These are phyloP conservation scores for Phytophthora ohioensis DNA, from an alignment of 352 stramenopile genomes.

Conservation along the genomic window DNA sequence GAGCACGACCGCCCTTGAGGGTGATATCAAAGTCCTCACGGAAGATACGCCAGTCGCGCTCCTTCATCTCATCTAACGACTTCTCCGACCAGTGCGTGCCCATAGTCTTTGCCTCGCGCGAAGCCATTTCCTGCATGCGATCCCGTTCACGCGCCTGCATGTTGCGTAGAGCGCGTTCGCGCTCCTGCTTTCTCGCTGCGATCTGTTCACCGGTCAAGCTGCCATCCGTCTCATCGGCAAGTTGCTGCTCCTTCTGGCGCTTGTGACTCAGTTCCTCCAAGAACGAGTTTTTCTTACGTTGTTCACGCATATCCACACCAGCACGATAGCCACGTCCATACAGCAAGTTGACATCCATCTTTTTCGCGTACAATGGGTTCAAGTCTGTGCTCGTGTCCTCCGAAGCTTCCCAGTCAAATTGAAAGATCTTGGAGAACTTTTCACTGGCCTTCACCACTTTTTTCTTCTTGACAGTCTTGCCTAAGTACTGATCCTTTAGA, in stretches of 20 bases:
- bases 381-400: slow-evolving; percentile 93
- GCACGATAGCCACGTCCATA: slow-evolving; percentile 94
- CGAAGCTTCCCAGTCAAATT: slow-evolving; percentile 94
- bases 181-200: slow-evolving; percentile 68
- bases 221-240: slow-evolving; percentile 67
- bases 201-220: slow-evolving; percentile 73
- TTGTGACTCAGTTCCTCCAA: slow-evolving; percentile 89
- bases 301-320: slow-evolving; percentile 93
- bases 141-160: slow-evolving; percentile 80
- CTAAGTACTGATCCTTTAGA: slow-evolving; percentile 92
- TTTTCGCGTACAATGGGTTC: slow-evolving; percentile 92
- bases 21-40: slow-evolving; percentile 99
- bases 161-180: slow-evolving; percentile 66
- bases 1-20: slow-evolving; percentile 88
- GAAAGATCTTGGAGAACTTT: slow-evolving; percentile 94
- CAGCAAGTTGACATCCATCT: slow-evolving; percentile 91
- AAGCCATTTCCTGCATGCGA: slow-evolving; percentile 72
- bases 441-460: slow-evolving; percentile 93
- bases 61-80: slow-evolving; percentile 93
- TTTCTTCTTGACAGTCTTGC: slow-evolving; percentile 88
- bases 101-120: slow-evolving; percentile 74
- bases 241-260: slow-evolving; percentile 82
- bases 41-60: slow-evolving; percentile 99
- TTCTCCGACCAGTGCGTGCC: slow-evolving; percentile 96
- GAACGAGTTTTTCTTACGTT: slow-evolving; percentile 93